Evolutionary conservation across 257 asterid genomes (phyloP).

Genomic region (Verbascum thapsus): DNA sequence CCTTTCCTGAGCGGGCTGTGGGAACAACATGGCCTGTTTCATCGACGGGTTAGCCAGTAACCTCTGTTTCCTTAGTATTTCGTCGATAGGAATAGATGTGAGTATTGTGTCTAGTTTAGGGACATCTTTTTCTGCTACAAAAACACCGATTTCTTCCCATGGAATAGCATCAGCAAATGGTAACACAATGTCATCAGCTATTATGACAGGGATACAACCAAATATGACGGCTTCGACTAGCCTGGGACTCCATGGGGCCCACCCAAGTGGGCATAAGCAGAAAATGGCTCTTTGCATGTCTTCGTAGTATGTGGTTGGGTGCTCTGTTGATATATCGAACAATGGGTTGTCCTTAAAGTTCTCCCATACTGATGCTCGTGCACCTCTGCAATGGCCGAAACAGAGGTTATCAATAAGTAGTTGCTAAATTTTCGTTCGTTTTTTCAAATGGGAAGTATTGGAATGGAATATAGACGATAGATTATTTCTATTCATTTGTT

Average conservation of each 20-base stretch:
- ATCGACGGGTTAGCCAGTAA: constrained; percentile 85
- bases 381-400: constrained; percentile 63
- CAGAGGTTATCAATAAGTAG: background rate
- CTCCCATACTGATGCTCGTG: constrained; percentile 95
- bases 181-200: constrained; percentile 85
- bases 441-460: too few relatives aligned
- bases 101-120: constrained; percentile 80
- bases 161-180: constrained; percentile 98
- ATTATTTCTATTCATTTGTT: too few relatives aligned
- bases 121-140: constrained; percentile 80
- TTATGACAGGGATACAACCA: constrained; percentile 91
- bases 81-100: constrained; percentile 67
- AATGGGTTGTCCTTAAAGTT: constrained; percentile 85
- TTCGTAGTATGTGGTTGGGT: constrained; percentile 84
- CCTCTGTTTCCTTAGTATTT: constrained; percentile 77
- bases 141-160: constrained; percentile 93
- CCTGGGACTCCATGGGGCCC: constrained; percentile 99
- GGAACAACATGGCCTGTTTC: constrained; percentile 91
- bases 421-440: too few relatives aligned
- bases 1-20: constrained; percentile 78
- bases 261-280: constrained; percentile 91
- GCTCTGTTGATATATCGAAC: constrained; percentile 85
- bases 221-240: constrained; percentile 90
- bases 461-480: too few relatives aligned
- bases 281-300: constrained; percentile 91